Evolutionary conservation across 164 flowering plant species (phyloP), one percentile per base, ranked within the genome.

Genomic region (Vitis rotundifolia): DNA sequence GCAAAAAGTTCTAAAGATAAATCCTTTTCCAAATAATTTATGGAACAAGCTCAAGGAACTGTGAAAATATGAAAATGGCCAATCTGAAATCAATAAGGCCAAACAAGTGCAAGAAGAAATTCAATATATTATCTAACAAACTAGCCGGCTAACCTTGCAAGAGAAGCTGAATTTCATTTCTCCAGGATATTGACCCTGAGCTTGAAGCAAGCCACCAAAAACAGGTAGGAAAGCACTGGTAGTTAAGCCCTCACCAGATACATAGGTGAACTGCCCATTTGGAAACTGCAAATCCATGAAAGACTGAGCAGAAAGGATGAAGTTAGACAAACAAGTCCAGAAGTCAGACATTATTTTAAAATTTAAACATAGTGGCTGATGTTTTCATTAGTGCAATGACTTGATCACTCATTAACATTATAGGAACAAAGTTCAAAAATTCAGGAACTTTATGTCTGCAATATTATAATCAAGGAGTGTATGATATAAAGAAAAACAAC

Each of bases 241-340:
- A 56, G 93, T 90, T 72, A 95, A 54, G 11, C 99, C 98, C 80
- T 95, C 99, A 49, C 99, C 99, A 73, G 99, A 75, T 58, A 90
- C 92, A 81, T 95, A 95, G 2, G 98, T 95, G 13, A 95, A 70
- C 71, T 95, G 98, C 75, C 99, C 99, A 75, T 93, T 92, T 53
- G 99, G 99, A 69, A 93, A 95, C 78, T 95, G 99, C 83, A 91
- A 70, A 81, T 95, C 98, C 84, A 95, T 89, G 81, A 92, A 95
- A 26, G 99, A 88, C 99, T 95, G 91, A 8, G 22, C 49, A 82
- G 29, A 51, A 49, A 57, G 66, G 56, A 59, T 8, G 22, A 15
- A 18, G 47, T 18, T 18, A 57, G 18, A 13, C 60, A 9, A 57
- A 57, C 5, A 57, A 15, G 22, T 19, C 9, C 8, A 57, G 18